Evolutionary conservation across 352 stramenopile species (phyloP).

Genomic region (Phytophthora podocarpi): DNA sequence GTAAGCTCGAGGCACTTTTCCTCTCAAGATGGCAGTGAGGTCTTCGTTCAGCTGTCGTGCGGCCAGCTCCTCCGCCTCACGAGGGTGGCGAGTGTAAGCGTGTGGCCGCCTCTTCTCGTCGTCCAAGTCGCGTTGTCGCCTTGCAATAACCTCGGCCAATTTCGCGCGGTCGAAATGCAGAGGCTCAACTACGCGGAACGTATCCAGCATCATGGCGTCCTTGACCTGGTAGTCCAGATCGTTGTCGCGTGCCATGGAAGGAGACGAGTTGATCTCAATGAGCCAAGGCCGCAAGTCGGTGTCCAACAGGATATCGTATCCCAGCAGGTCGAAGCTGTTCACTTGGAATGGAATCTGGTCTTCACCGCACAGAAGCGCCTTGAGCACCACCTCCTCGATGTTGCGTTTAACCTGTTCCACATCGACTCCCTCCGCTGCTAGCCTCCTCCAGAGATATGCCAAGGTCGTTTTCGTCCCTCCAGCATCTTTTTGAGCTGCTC

Average conservation of each 20-base stretch:
- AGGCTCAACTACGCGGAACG: conserved; percentile 84
- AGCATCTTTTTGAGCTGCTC: conserved; percentile 43
- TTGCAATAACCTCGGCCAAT: conserved; percentile 68
- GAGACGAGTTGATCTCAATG: conserved; percentile 96
- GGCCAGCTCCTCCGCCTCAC: conserved; percentile 55
- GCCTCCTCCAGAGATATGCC: conserved; percentile 72
- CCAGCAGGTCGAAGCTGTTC: conserved; percentile 95
- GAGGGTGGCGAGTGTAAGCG: conserved; percentile 55
- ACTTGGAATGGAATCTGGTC: conserved; percentile 91
- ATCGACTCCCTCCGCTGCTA: conserved; percentile 73
- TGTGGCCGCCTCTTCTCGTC: conserved; percentile 63
- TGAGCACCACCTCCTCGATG: conserved; percentile 85
- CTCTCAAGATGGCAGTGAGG: conserved; percentile 67
- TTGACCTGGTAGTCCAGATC: conserved; percentile 91
- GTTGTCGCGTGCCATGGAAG: conserved; percentile 90
- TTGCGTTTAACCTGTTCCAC: conserved; percentile 64
- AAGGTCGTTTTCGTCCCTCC: conserved; percentile 86
- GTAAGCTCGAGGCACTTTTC: conserved; percentile 55
- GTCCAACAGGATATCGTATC: conserved; percentile 96
- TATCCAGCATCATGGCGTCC: conserved; percentile 89
- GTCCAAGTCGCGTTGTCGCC: conserved; percentile 63
- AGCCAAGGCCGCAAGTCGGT: conserved; percentile 90
- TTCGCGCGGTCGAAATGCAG: conserved; percentile 78
- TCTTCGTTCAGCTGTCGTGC: conserved; percentile 68
- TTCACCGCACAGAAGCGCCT: conserved; percentile 87